phyloP scores from a whole-genome alignment of 441 rosid species.

The Corymbia calophylla region DNA sequence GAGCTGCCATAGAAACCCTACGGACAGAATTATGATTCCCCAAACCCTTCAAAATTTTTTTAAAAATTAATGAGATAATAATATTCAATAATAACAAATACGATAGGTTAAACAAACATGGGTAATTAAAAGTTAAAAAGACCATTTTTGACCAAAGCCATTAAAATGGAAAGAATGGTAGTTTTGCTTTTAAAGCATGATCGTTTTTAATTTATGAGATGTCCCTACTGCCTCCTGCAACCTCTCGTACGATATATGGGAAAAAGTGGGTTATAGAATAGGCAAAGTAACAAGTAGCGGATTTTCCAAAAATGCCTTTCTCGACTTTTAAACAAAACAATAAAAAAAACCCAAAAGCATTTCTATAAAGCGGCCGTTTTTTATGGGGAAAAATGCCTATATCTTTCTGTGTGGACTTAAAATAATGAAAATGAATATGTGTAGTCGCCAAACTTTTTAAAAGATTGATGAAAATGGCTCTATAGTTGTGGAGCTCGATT shows the following conservation, averaged over 20 bases:
- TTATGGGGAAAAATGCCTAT: neutral
- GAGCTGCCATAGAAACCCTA: conserved; percentile 44
- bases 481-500: neutral
- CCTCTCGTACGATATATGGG: neutral
- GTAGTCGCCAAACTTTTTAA: neutral
- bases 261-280: neutral
- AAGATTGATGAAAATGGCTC: neutral
- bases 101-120: accelerated
- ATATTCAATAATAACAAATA: neutral
- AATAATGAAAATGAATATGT: neutral
- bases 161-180: neutral
- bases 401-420: neutral
- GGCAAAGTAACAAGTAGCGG: neutral
- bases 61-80: neutral
- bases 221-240: neutral
- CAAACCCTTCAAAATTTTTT: conserved; percentile 25
- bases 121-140: neutral
- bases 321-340: neutral
- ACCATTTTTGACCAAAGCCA: neutral
- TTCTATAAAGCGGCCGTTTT: neutral
- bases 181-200: neutral
- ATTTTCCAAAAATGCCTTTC: neutral
- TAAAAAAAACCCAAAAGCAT: neutral
- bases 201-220: neutral
- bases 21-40: conserved; percentile 29